Percentiles rank a stretch among this genome's conserved stretches.
phyloP scores from a whole-genome alignment of 805 yeast genomes.

The Candida tibetensis region DNA sequence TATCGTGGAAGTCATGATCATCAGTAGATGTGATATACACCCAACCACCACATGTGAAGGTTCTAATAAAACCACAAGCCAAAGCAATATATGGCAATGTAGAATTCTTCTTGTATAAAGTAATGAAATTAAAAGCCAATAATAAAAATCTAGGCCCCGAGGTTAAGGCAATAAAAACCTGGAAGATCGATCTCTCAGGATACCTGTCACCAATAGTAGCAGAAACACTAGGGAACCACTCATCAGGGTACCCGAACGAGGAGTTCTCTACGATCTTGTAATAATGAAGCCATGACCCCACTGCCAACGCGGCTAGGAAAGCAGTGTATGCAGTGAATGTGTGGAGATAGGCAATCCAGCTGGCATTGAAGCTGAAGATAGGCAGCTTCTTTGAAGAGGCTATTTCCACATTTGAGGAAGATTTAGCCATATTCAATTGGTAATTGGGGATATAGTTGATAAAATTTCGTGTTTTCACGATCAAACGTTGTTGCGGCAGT shows the following conservation, averaged over 20 bases:
- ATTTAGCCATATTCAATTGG: neutral
- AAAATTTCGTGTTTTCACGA: no score
- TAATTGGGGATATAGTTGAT: no score
- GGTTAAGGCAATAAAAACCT: slow-evolving; percentile 85
- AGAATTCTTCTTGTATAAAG: slow-evolving; percentile 38
- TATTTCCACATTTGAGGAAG: neutral
- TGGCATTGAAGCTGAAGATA: slow-evolving; percentile 51
- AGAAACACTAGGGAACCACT: slow-evolving; percentile 97
- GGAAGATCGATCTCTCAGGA: slow-evolving; percentile 93
- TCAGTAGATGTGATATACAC: slow-evolving; percentile 96
- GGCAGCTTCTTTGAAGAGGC: neutral
- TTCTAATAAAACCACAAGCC: slow-evolving; percentile 76
- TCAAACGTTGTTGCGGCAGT: no score
- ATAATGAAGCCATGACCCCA: slow-evolving; percentile 78
- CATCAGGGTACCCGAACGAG: slow-evolving; percentile 88
- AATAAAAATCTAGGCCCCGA: slow-evolving; percentile 87
- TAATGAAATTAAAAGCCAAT: slow-evolving; percentile 50
- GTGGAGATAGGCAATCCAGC: slow-evolving; percentile 68
- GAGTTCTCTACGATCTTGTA: slow-evolving; percentile 86
- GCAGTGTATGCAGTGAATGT: slow-evolving; percentile 70
- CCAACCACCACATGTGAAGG: slow-evolving; percentile 98
- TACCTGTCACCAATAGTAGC: slow-evolving; percentile 97
- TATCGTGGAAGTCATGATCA: slow-evolving; percentile 94
- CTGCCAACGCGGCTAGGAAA: slow-evolving; percentile 67
- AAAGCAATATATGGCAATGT: slow-evolving; percentile 41